Conservation (phyloP, 2,329 filamentous ascomycete species). For the Sclerotinia subarctica region DNA sequence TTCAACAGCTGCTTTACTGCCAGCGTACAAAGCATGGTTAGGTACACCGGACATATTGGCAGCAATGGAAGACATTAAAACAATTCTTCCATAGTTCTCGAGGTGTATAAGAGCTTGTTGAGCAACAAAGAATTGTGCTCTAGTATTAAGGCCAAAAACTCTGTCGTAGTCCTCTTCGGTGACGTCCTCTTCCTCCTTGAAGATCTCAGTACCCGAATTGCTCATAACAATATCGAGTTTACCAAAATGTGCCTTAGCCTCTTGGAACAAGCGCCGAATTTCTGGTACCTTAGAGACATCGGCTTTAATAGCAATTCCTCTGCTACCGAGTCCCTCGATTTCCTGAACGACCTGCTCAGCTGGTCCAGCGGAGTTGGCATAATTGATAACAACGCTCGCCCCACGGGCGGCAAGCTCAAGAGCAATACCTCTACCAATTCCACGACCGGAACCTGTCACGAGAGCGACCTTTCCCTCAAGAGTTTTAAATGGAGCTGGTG, state of each 20-base stretch:
- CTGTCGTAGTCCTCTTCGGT: slow-evolving; percentile 34
- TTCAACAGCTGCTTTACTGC: slow-evolving; percentile 71
- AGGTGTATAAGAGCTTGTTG: slow-evolving; percentile 72
- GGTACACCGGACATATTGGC: slow-evolving; percentile 52
- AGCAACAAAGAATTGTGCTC: slow-evolving; percentile 72
- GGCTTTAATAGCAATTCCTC: slow-evolving; percentile 53
- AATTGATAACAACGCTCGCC: slow-evolving; percentile 54
- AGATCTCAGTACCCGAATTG: slow-evolving; percentile 36
- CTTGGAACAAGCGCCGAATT: slow-evolving; percentile 30
- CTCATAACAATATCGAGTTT: slow-evolving; percentile 35
- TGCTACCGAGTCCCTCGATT: slow-evolving; percentile 50
- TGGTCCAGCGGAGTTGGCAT: slow-evolving; percentile 51
- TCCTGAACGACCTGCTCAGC: slow-evolving; percentile 56
- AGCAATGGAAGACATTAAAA: slow-evolving; percentile 64
- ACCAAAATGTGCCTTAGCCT: slow-evolving; percentile 33
- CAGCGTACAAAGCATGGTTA: slow-evolving; percentile 72
- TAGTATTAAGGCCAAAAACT: slow-evolving; percentile 63
- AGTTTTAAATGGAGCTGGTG: slow-evolving; percentile 18
- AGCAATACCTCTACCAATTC: slow-evolving; percentile 59
- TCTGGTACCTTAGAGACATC: slow-evolving; percentile 54
- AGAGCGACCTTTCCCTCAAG: slow-evolving; percentile 67
- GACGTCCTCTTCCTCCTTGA: slow-evolving; percentile 32
- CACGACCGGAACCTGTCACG: slow-evolving; percentile 77
- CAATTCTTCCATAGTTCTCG: slow-evolving; percentile 65
- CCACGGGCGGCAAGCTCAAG: slow-evolving; percentile 42